phyloP scores from a whole-genome alignment of 2,329 filamentous ascomycete genomes.

The Fusarium proliferatum region DNA sequence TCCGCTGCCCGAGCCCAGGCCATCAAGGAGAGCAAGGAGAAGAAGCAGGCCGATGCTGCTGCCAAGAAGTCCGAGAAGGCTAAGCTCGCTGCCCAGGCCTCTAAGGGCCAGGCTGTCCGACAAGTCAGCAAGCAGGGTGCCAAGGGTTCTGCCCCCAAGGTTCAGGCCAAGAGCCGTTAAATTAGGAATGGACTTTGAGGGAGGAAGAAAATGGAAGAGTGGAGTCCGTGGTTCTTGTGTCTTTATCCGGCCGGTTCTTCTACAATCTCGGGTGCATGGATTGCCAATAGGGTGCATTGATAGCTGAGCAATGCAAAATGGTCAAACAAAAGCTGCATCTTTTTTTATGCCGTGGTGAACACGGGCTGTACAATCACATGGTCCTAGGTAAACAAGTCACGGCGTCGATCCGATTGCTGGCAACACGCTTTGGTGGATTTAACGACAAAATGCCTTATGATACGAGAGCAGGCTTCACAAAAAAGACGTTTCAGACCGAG shows the following conservation, averaged over 20 bases:
- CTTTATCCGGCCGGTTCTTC: conserved; percentile 56
- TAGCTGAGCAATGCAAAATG: conserved; percentile 55
- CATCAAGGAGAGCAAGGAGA: conserved; percentile 98
- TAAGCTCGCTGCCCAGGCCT: conserved; percentile 80
- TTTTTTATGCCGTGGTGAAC: conserved; percentile 34
- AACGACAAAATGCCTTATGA: conserved; percentile 16
- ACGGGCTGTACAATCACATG: conserved; percentile 10
- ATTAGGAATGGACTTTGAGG: conserved; percentile 32
- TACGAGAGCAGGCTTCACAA: conserved; percentile 11
- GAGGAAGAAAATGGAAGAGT: conserved; percentile 45
- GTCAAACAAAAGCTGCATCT: conserved; percentile 41
- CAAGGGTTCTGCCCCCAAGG: conserved; percentile 90
- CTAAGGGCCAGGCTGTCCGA: conserved; percentile 81
- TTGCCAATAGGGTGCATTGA: conserved; percentile 56
- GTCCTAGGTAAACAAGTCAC: conserved; percentile 26
- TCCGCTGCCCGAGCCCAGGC: conserved; percentile 87
- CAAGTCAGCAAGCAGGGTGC: conserved; percentile 97
- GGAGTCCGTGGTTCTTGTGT: conserved; percentile 57
- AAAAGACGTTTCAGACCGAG: background rate
- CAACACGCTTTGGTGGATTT: conserved; percentile 13
- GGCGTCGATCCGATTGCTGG: conserved; percentile 18
- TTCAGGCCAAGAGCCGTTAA: conserved; percentile 84
- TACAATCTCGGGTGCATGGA: conserved; percentile 57
- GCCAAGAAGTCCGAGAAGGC: conserved; percentile 99
- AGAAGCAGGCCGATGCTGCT: conserved; percentile 88